Percentiles rank a stretch among this genome's conserved stretches.
Evolutionary conservation across 257 asterid genomes (phyloP).

Genomic region (Solanum ossicruentum): DNA sequence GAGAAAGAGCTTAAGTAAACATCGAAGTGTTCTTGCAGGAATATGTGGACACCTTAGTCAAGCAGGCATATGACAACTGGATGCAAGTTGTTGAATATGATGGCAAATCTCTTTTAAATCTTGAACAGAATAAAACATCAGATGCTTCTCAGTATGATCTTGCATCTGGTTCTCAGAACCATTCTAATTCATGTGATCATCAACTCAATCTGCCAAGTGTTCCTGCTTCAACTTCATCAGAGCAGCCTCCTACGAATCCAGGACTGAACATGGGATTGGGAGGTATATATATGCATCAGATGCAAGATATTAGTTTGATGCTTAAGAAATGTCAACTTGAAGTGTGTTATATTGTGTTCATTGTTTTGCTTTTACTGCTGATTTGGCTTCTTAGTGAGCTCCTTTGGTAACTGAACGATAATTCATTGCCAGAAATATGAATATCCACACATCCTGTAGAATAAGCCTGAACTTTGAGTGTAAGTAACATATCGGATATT

Average conservation of each 20-base stretch:
- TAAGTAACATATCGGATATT: background rate
- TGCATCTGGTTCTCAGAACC: slow-evolving; percentile 31
- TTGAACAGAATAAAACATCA: slow-evolving; percentile 30
- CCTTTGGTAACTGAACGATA: background rate
- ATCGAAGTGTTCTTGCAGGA: slow-evolving; percentile 33
- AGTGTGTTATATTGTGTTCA: background rate
- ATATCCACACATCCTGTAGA: background rate
- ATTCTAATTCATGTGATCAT: slow-evolving; percentile 35
- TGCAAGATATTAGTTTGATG: background rate
- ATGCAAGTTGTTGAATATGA: slow-evolving; percentile 77
- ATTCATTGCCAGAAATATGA: background rate
- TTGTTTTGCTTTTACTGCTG: background rate
- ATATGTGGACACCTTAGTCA: slow-evolving; percentile 69
- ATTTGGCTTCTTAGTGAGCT: background rate
- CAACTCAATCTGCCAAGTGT: slow-evolving; percentile 45
- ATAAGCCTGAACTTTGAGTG: background rate
- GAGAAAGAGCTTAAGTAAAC: background rate
- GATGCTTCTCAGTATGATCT: slow-evolving; percentile 27
- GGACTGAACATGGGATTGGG: slow-evolving; percentile 44
- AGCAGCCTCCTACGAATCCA: slow-evolving; percentile 35
- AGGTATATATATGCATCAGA: slow-evolving; percentile 35
- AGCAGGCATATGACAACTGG: slow-evolving; percentile 93
- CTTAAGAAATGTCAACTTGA: background rate
- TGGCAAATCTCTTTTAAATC: slow-evolving; percentile 68
- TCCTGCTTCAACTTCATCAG: slow-evolving; percentile 43